These are phyloP conservation scores for Aspergillus fischeri DNA, from an alignment of 2,329 filamentous ascomycete genomes.

Conservation along the genomic window DNA sequence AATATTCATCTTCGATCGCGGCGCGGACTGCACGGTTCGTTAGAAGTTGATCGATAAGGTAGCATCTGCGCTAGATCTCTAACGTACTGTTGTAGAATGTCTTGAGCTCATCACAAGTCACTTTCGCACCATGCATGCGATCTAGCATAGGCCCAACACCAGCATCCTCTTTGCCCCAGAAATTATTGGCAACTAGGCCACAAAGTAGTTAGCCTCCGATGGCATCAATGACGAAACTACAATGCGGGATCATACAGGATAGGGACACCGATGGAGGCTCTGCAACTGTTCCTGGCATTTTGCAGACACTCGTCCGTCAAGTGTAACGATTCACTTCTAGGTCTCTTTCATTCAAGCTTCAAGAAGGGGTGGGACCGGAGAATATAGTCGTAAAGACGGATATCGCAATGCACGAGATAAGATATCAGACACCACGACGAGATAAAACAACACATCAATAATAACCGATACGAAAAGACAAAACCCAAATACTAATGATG, in stretches of 20 bases:
- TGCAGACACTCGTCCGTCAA: conserved; percentile 12
- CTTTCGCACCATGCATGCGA: conserved; percentile 91
- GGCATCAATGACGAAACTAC: not conserved
- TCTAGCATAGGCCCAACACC: conserved; percentile 87
- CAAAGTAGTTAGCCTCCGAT: conserved; percentile 3
- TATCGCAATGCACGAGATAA: conserved; percentile 1
- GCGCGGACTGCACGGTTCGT: conserved; percentile 62
- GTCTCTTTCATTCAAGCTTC: conserved; percentile 29
- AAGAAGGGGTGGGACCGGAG: conserved; percentile 9
- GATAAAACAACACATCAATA: not conserved
- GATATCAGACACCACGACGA: not conserved
- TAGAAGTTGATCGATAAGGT: conserved; percentile 4
- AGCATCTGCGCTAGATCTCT: not conserved
- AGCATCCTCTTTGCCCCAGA: conserved; percentile 98
- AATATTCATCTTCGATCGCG: conserved; percentile 94
- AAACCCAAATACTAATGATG: conserved; percentile 5
- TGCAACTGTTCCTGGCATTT: conserved; percentile 59
- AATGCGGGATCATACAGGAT: conserved; percentile 53
- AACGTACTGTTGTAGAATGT: conserved; percentile 76
- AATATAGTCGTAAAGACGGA: conserved; percentile 5
- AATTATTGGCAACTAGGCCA: conserved; percentile 82
- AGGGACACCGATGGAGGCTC: conserved; percentile 63
- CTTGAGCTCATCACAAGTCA: conserved; percentile 89
- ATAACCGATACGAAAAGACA: not conserved
- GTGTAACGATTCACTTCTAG: conserved; percentile 32